Percentiles rank a stretch among this genome's conserved stretches.
These are phyloP conservation scores for Penicillium daleae DNA, from an alignment of 495 filamentous ascomycete genomes.

Conservation along the genomic window DNA sequence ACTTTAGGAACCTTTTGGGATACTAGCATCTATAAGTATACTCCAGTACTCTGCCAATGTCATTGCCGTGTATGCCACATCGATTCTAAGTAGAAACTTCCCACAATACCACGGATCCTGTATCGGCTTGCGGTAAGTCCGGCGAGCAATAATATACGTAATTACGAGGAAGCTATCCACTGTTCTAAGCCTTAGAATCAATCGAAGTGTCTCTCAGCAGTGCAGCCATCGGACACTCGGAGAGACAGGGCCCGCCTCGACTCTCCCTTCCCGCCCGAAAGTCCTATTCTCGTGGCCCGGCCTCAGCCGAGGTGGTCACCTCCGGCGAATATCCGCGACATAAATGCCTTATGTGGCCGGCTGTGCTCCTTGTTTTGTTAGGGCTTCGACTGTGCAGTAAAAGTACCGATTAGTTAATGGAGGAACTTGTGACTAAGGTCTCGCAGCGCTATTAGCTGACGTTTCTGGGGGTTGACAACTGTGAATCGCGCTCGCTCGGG, in stretches of 20 bases:
- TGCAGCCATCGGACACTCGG: constrained; percentile 27
- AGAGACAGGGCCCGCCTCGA: not conserved
- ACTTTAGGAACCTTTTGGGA: not conserved
- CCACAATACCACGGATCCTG: constrained; percentile 21
- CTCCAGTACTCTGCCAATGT: not conserved
- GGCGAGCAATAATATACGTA: constrained; percentile 3
- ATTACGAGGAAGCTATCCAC: not conserved
- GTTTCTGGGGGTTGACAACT: not conserved
- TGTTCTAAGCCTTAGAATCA: not conserved
- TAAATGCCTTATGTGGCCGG: constrained; percentile 8
- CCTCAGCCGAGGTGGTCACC: constrained; percentile 14
- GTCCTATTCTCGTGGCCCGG: constrained; percentile 26
- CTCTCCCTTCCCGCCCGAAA: constrained; percentile 27
- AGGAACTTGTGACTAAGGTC: constrained; percentile 2
- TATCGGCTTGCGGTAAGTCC: constrained; percentile 24
- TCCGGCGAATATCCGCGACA: constrained; percentile 12
- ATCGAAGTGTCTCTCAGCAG: constrained; percentile 17
- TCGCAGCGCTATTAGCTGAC: constrained; percentile 4
- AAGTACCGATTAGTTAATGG: constrained; percentile 35
- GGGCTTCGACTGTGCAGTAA: constrained; percentile 24
- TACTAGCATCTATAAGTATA: constrained; percentile 29
- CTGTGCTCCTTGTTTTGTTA: not conserved
- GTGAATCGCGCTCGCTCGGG: not conserved
- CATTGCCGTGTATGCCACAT: constrained; percentile 1
- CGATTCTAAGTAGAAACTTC: constrained; percentile 8